phyloP scores from a whole-genome alignment of 176 grass and related monocot species.

The Rhynchospora breviuscula region DNA sequence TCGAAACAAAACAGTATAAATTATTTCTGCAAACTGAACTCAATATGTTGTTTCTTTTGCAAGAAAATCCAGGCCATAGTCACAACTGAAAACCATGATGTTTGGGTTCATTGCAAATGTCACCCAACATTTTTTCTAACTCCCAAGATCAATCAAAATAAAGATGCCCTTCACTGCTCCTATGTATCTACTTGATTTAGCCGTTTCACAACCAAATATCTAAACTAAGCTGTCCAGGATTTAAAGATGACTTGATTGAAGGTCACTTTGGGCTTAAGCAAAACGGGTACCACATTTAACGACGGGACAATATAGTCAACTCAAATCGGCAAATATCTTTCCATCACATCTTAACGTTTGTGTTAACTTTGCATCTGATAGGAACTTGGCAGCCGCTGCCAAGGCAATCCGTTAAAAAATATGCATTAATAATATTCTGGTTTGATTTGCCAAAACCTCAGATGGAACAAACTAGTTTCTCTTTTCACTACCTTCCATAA shows the following conservation, averaged over 20 bases:
- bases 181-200: background rate
- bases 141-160: background rate
- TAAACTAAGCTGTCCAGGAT: background rate
- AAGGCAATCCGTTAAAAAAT: no score
- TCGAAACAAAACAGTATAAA: background rate
- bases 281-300: background rate
- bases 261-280: background rate
- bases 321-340: background rate
- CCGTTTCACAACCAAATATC: background rate
- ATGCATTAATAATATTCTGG: background rate
- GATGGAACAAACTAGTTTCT: background rate
- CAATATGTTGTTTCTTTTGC: background rate
- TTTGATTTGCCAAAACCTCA: background rate
- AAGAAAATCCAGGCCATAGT: no score
- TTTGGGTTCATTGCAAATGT: background rate
- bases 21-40: background rate
- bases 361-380: background rate
- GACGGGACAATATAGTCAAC: background rate
- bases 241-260: background rate
- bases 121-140: background rate
- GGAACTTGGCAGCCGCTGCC: background rate
- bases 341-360: background rate
- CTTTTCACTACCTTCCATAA: conserved; percentile 55
- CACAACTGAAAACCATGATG: background rate
- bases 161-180: background rate